A percentile compares a stretch with the other conserved stretches of the same genome.
Conservation (phyloP, 768 basidiomycete species). For the Suillus decipiens region DNA sequence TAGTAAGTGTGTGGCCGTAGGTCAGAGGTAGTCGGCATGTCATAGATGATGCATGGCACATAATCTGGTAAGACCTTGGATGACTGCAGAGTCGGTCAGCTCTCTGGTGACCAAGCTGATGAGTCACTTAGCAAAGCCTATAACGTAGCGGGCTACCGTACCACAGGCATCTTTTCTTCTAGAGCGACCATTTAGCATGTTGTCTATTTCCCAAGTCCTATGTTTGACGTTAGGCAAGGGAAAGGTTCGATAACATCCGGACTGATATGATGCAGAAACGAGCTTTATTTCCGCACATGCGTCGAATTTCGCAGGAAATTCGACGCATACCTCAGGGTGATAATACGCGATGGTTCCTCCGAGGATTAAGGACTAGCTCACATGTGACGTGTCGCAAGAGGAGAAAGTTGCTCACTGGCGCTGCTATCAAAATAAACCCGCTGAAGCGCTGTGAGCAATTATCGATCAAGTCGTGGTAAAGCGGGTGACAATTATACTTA, state of each 20-base stretch:
- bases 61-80: background rate
- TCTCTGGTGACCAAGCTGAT: background rate
- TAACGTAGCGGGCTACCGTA: background rate
- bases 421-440: background rate
- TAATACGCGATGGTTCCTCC: conserved; percentile 1
- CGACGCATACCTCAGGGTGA: conserved; percentile 1
- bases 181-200: background rate
- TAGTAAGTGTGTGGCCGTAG: background rate
- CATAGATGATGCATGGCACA: background rate
- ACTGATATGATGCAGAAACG: background rate
- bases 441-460: background rate
- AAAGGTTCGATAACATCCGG: background rate
- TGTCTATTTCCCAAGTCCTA: background rate
- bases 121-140: background rate
- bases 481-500: background rate
- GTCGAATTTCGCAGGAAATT: background rate
- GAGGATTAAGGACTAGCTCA: conserved; percentile 1
- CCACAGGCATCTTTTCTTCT: background rate
- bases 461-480: background rate
- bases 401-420: background rate
- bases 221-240: background rate
- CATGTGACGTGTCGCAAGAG: background rate
- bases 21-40: background rate
- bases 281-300: background rate
- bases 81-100: background rate